These are phyloP conservation scores for Suillus weaverae DNA, from an alignment of 768 basidiomycete species.

Conservation along the genomic window DNA sequence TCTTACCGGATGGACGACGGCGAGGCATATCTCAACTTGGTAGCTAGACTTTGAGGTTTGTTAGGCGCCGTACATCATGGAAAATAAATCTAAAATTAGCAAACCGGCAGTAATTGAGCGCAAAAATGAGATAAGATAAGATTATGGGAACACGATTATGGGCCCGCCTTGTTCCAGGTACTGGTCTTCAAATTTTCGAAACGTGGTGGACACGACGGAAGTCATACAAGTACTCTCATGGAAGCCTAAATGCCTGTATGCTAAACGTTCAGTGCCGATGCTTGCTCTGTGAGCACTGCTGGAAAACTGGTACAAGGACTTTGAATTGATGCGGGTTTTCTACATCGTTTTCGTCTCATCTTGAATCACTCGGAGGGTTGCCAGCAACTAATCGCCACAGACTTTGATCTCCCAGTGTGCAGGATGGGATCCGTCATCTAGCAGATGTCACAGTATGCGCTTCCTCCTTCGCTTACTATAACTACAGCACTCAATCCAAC, in stretches of 20 bases:
- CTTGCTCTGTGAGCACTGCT: neutral
- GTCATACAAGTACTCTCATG: no score
- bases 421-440: neutral
- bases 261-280: neutral
- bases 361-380: no score
- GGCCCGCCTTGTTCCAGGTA: no score
- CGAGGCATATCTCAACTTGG: slow-evolving; percentile 43
- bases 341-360: neutral
- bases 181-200: neutral
- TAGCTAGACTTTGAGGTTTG: neutral
- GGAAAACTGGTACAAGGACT: neutral
- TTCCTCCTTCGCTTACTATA: neutral
- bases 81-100: neutral
- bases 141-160: neutral
- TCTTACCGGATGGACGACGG: slow-evolving; percentile 38
- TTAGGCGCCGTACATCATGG: neutral
- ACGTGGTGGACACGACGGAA: no score
- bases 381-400: neutral
- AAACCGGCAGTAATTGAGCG: neutral
- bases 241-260: neutral
- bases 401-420: neutral
- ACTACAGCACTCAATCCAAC: neutral
- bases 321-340: neutral
- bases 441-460: neutral
- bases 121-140: neutral